Conservation (phyloP, 1,284 basidiomycete genomes). For the Vanrija sp. region DNA sequence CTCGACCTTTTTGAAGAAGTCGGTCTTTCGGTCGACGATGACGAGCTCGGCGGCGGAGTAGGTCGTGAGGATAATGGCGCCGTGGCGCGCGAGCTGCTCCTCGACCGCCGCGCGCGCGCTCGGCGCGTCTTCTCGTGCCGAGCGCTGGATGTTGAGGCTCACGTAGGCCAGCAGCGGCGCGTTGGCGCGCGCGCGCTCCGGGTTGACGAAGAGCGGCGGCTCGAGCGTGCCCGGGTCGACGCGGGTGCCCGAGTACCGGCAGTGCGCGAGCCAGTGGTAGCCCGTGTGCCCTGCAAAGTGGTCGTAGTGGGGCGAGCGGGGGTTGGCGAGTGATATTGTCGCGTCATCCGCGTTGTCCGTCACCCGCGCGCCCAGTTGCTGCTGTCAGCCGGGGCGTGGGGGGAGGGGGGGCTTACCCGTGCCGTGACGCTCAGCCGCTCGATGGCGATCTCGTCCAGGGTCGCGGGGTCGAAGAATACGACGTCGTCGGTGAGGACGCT, state of each 20-base stretch:
- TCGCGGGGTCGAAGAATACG: not conserved
- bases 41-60: constrained; percentile 34
- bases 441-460: not conserved
- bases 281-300: constrained; percentile 5
- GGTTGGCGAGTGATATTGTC: constrained; percentile 22
- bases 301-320: not conserved
- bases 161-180: constrained; percentile 34
- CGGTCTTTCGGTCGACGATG: constrained; percentile 28
- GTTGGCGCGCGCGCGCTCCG: constrained; percentile 2
- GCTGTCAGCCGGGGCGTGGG: not conserved
- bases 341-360: constrained; percentile 5
- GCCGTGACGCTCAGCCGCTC: constrained; percentile 1
- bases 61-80: constrained; percentile 30
- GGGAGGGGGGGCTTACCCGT: not conserved
- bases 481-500: not conserved
- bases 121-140: constrained; percentile 9
- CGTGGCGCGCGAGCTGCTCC: constrained; percentile 9
- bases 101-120: constrained; percentile 14
- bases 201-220: constrained; percentile 12
- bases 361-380: constrained; percentile 14
- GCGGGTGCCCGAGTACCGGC: constrained; percentile 4
- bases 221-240: constrained; percentile 17
- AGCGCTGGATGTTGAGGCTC: constrained; percentile 30
- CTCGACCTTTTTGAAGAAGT: constrained; percentile 24
- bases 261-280: constrained; percentile 38